Evolutionary conservation across 805 yeast genomes (phyloP).

Genomic region (Candida glaebosa): DNA sequence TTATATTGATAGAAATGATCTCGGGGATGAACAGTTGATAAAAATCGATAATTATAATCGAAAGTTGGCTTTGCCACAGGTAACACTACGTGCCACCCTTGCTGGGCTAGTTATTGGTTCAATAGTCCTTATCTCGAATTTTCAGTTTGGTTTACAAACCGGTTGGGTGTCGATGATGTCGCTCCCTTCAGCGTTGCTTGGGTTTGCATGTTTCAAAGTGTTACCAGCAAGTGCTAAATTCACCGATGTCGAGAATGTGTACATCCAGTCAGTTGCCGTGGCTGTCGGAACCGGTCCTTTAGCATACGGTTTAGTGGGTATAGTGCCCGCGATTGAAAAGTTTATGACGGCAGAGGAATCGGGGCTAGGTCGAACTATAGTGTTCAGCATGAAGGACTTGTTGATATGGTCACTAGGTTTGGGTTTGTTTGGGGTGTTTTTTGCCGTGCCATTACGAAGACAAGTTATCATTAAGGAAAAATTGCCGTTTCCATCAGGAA

Average conservation of each 20-base stretch:
- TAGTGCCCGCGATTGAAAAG: conserved; percentile 92
- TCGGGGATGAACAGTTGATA: conserved; percentile 1
- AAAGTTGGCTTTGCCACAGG: conserved; percentile 57
- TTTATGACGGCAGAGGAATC: conserved; percentile 75
- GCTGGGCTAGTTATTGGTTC: conserved; percentile 87
- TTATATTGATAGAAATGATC: neutral
- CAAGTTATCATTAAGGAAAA: conserved; percentile 88
- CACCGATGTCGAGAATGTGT: conserved; percentile 92
- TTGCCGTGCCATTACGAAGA: conserved; percentile 82
- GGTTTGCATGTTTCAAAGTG: conserved; percentile 75
- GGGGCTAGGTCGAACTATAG: conserved; percentile 45
- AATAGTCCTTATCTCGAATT: conserved; percentile 79
- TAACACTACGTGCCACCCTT: conserved; percentile 68
- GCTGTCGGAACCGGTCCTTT: conserved; percentile 98
- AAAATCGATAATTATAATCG: conserved; percentile 29
- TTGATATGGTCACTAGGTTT: conserved; percentile 81
- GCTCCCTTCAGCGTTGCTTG: conserved; percentile 85
- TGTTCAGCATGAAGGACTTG: conserved; percentile 47
- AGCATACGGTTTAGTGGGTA: conserved; percentile 93
- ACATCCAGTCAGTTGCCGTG: conserved; percentile 87
- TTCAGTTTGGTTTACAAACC: conserved; percentile 94
- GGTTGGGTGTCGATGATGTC: conserved; percentile 99
- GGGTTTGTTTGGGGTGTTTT: conserved; percentile 93
- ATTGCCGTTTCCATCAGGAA: conserved; percentile 90
- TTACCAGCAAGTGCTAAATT: conserved; percentile 41